Base-by-base conservation (phyloP, 345 rosid species). In the Hypericum perforatum region DNA sequence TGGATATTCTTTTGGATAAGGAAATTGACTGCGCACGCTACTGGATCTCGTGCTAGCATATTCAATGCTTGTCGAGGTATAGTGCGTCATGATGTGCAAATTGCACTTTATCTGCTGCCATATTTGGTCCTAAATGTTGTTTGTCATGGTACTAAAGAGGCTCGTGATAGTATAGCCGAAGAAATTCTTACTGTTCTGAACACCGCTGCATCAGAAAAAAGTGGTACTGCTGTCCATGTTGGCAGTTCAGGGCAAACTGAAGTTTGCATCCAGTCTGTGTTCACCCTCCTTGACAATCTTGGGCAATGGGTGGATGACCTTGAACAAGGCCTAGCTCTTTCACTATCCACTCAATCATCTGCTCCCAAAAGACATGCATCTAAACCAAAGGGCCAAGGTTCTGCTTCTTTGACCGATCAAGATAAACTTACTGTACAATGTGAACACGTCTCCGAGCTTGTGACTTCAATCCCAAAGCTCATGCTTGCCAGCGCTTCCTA, bases 251-350 rank as follows among this genome's bases (percentile, higher is more conserved):
- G 91, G 53, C 89, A 82, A 63, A 84, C 83, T 69, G 94, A 90
- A 68, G 97, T 90, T 69, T 90, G 97, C 74, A 76, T 82, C 69
- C 96, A 91, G 73, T 87, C 96, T 65, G 82, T 87, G 48, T 91
- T 91, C 69, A 87, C 89, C 63, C 95, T 91, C 74, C 94, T 91
- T 11, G 98, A 91, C 74, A 91, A 87, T 76, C 95, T 91, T 56
- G 96, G 95, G 62, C 96, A 91, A 72, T 91, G 98, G 98, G 87
- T 81, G 69, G 98, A 87, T 60, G 98, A 87, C 66, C 71, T 79
- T 69, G 77, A 81, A 58, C 96, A 85, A 61, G 95, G 78, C 59
- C 69, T 82, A 59, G 89, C 98, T 68, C 87, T 91, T 61, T 82
- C 92, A 29, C 78, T 71, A 43, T 73, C 94, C 56, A 41, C 73